Percentiles rank a stretch among this genome's conserved stretches.
Conservation (phyloP, 495 filamentous ascomycete species). For the Aeminium ludgeri region DNA sequence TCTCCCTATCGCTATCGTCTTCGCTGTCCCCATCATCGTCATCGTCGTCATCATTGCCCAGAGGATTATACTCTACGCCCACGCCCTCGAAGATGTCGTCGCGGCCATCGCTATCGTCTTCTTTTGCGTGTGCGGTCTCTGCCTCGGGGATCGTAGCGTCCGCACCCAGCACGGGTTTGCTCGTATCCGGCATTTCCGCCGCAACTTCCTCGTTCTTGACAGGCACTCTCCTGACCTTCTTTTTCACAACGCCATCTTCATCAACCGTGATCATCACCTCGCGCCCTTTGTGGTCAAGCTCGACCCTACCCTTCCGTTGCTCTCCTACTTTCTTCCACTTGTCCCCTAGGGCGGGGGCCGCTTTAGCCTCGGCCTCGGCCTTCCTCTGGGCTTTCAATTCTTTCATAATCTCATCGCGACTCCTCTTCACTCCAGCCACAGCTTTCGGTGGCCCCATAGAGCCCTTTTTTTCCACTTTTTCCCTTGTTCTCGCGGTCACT, state of each 20-base stretch:
- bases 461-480: conserved; percentile 57
- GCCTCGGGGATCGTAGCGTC: conserved; percentile 42
- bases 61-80: conserved; percentile 72
- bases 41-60: conserved; percentile 41
- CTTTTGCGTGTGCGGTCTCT: conserved; percentile 28
- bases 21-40: conserved; percentile 11
- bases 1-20: conserved; percentile 9
- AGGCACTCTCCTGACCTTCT: conserved; percentile 51
- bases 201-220: conserved; percentile 6
- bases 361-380: conserved; percentile 39
- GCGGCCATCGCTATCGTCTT: conserved; percentile 45
- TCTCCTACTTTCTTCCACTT: conserved; percentile 71
- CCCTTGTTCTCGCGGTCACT: conserved; percentile 36
- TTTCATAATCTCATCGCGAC: conserved; percentile 66
- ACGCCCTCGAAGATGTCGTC: conserved; percentile 74
- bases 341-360: conserved; percentile 41
- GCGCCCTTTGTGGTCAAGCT: conserved; percentile 55
- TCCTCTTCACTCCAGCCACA: conserved; percentile 47
- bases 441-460: conserved; percentile 49
- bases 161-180: conserved; percentile 10
- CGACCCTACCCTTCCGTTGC: conserved; percentile 53
- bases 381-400: conserved; percentile 60
- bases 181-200: conserved; percentile 7
- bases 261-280: conserved; percentile 78
- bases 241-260: conserved; percentile 71